Percentiles rank a stretch among this genome's conserved stretches.
phyloP scores from a whole-genome alignment of 305 asterid species.

The Fraxinus platypoda region DNA sequence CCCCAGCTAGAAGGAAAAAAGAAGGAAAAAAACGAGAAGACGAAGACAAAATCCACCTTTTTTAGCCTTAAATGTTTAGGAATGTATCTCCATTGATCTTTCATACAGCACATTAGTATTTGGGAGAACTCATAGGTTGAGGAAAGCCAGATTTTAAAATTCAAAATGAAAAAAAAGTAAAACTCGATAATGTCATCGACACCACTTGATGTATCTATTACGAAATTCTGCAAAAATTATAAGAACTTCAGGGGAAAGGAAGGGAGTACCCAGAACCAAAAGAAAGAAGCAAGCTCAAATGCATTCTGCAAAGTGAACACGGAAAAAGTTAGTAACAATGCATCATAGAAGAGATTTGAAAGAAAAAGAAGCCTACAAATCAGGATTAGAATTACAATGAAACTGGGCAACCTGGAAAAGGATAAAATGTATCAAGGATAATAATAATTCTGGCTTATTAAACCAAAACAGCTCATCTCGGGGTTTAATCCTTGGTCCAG shows the following conservation, averaged over 20 bases:
- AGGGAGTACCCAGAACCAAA: constrained; percentile 97
- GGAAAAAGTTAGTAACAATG: constrained; percentile 13
- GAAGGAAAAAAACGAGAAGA: neutral
- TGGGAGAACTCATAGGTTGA: neutral
- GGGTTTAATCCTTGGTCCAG: constrained; percentile 62
- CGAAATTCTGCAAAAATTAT: neutral
- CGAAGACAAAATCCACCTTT: neutral
- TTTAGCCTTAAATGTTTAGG: neutral
- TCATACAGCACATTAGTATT: neutral
- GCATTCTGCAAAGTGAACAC: constrained; percentile 72
- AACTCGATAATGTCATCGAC: neutral
- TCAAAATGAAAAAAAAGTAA: constrained; percentile 2
- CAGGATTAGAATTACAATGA: neutral
- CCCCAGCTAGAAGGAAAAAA: neutral
- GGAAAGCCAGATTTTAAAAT: neutral
- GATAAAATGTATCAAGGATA: constrained; percentile 81
- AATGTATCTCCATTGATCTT: neutral
- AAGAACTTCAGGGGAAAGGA: constrained; percentile 14
- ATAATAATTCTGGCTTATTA: constrained; percentile 67
- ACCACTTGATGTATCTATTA: neutral
- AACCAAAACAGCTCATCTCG: constrained; percentile 97
- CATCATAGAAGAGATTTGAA: neutral
- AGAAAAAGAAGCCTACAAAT: neutral
- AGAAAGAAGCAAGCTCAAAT: constrained; percentile 96
- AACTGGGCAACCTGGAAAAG: constrained; percentile 72